Evolutionary conservation across 2,329 filamentous ascomycete genomes (phyloP), one percentile per base, ranked within the genome.

Genomic region (Talaromyces piceae): DNA sequence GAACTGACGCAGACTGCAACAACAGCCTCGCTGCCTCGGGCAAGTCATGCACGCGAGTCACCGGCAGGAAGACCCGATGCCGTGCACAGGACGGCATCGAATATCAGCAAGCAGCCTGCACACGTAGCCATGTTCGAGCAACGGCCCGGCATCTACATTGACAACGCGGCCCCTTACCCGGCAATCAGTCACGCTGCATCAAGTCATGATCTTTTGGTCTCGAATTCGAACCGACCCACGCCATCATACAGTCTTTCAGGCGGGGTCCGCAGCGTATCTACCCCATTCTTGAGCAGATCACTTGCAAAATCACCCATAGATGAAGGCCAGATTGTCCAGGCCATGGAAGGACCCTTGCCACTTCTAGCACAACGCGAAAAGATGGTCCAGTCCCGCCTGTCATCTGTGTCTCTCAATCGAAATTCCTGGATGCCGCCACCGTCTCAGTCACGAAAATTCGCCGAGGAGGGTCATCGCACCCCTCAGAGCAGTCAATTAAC

Each of bases 1-100:
- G 81, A 83, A 55, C 74, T 89, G 27, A 77, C 84, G 57, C 81
- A 85, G 65, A 85, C 84, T 13, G 75, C 81, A 2, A 69, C 75
- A 28, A 77, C 72, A 45, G 79, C 74, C 9, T 63, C 72, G 2
- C 75, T 75, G 3, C 66, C 69, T 5, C 67, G 73, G 8, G 64
- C 67, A 22, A 47, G 61, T 23, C 59, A 61, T 23, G 56, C 55
- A 27, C 57, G 56, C 9, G 41, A 39, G 8, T 54, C 48, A 5
- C 16, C 23, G 20, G 12, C 47, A 3, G 43, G 43, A 6, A 28
- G 28, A n/a, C 20, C 27, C 13, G 22, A n/a, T 27, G 30, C n/a
- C 5, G 33, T 41, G 18, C 39, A 43, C 39, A 59, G 49, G 22
- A 9, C 48, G 12, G 2, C 39, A 26, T 54, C 51, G 20, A 48